phyloP scores from a whole-genome alignment of 306 rosid genomes.

The Quercus glauca region DNA sequence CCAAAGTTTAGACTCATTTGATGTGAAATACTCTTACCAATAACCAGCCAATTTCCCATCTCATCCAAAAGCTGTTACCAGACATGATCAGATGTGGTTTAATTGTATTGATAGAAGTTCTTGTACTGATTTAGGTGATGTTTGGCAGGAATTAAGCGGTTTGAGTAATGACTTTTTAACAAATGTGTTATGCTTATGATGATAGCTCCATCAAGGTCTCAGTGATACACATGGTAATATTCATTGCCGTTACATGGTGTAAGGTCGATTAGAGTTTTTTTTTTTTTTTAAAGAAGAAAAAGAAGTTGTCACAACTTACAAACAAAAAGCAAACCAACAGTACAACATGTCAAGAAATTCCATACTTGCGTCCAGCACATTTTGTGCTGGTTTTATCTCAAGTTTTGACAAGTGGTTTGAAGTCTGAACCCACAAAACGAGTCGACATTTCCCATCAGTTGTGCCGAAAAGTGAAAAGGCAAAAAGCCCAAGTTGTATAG shows the following conservation, averaged over 20 bases:
- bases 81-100: too few relatives aligned
- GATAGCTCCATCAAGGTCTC: accelerated
- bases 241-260: accelerated
- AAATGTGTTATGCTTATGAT: too few relatives aligned
- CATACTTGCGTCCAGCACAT: conserved; percentile 15
- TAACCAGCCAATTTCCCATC: too few relatives aligned
- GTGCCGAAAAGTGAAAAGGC: conserved; percentile 45
- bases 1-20: not conserved
- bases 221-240: accelerated
- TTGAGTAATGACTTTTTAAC: too few relatives aligned
- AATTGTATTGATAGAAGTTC: too few relatives aligned
- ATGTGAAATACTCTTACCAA: not conserved
- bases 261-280: accelerated
- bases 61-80: not conserved
- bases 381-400: conserved; percentile 32
- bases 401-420: not conserved
- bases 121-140: too few relatives aligned
- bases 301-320: not conserved
- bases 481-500: not conserved
- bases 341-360: conserved; percentile 9
- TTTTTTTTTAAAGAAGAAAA: too few relatives aligned
- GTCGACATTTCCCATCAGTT: conserved; percentile 6
- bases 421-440: not conserved
- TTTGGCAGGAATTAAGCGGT: too few relatives aligned
- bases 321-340: conserved; percentile 9